Evolutionary conservation across 495 filamentous ascomycete genomes (phyloP).

Genomic region (Trichoderma erinaceum): DNA sequence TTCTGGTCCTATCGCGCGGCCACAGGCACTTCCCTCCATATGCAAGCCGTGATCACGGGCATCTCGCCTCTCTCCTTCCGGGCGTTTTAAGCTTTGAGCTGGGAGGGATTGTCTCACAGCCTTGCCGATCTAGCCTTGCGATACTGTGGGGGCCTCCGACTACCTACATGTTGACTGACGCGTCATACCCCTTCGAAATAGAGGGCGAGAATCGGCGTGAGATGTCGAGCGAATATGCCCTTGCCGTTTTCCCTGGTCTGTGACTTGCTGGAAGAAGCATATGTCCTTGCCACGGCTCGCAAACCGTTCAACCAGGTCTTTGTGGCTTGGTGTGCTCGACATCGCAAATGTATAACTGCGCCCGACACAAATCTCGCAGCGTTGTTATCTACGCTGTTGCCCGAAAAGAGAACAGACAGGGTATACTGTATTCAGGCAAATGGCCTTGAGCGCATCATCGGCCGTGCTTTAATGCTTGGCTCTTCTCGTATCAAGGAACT

Average conservation of each 20-base stretch:
- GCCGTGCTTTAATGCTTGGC: constrained; percentile 57
- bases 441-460: constrained; percentile 56
- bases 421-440: constrained; percentile 61
- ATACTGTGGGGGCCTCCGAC: not conserved
- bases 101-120: constrained; percentile 3
- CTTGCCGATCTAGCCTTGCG: constrained; percentile 5
- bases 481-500: constrained; percentile 53
- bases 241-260: constrained; percentile 57
- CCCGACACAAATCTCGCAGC: constrained; percentile 49
- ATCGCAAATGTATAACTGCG: constrained; percentile 47
- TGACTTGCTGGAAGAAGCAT: constrained; percentile 48
- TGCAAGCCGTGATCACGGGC: constrained; percentile 9
- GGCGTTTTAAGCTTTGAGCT: constrained; percentile 19
- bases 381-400: constrained; percentile 66
- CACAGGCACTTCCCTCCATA: not conserved
- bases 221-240: constrained; percentile 39
- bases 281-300: constrained; percentile 4
- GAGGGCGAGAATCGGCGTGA: not conserved
- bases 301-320: constrained; percentile 27
- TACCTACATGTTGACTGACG: not conserved
- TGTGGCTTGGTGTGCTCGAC: constrained; percentile 54
- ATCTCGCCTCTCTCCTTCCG: not conserved
- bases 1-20: not conserved
- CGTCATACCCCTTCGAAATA: not conserved
- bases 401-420: constrained; percentile 66